Conservation (phyloP, 306 rosid genomes). For the Dicorynia guianensis region DNA sequence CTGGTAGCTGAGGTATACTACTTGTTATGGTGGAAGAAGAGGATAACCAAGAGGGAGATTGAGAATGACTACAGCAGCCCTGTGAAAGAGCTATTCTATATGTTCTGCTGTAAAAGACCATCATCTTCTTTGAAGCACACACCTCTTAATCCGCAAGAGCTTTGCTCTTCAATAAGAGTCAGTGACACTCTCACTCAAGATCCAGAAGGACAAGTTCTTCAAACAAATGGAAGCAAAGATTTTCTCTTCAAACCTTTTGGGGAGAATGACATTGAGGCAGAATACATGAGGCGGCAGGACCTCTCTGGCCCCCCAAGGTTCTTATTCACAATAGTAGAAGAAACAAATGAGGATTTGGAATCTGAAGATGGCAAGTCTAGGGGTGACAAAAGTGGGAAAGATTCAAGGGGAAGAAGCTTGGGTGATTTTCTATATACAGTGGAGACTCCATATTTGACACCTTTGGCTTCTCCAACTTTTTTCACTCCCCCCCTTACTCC, state of each 20-base stretch:
- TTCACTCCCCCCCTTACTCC: constrained; percentile 88
- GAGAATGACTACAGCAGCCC: constrained; percentile 75
- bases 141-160: constrained; percentile 65
- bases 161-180: constrained; percentile 65
- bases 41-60: constrained; percentile 69
- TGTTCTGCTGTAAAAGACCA: constrained; percentile 88
- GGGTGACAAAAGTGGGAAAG: constrained; percentile 55
- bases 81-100: constrained; percentile 76
- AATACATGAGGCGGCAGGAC: constrained; percentile 69
- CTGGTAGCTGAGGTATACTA: constrained; percentile 94
- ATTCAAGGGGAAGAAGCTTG: constrained; percentile 70
- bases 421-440: constrained; percentile 70
- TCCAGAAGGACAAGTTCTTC: constrained; percentile 54
- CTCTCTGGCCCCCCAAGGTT: constrained; percentile 78
- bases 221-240: constrained; percentile 55
- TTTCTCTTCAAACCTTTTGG: constrained; percentile 76
- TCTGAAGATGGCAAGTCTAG: constrained; percentile 78
- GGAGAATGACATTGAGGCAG: constrained; percentile 69
- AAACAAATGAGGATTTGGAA: constrained; percentile 93
- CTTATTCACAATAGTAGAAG: constrained; percentile 91
- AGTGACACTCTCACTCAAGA: constrained; percentile 61
- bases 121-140: constrained; percentile 61
- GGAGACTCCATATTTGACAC: constrained; percentile 92
- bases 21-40: constrained; percentile 96
- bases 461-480: constrained; percentile 77